A percentile compares a stretch with the other conserved stretches of the same genome.
These are phyloP conservation scores for Ensete glaucum DNA, from an alignment of 176 grass and related monocot genomes.

Conservation along the genomic window DNA sequence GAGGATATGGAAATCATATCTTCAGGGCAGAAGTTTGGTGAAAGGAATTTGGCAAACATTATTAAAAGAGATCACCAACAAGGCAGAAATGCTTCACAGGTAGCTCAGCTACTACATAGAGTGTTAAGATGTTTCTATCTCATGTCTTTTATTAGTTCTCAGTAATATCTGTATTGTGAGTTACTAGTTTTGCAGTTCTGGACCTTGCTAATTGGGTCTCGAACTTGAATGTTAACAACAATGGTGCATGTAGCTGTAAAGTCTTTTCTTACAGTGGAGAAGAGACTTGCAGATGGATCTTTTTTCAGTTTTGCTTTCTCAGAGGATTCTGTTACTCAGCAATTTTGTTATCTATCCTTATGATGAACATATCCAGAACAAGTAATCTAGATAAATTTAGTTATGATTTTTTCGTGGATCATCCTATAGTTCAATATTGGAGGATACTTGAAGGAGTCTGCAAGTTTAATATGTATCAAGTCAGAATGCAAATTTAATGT, in stretches of 20 bases:
- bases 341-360: background rate
- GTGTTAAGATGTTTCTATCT: background rate
- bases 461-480: background rate
- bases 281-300: background rate
- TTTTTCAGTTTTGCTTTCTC: background rate
- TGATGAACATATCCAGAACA: background rate
- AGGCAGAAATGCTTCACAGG: constrained; percentile 51
- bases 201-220: too few relatives aligned
- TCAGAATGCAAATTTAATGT: background rate
- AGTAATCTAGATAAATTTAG: too few relatives aligned
- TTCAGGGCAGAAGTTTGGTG: constrained; percentile 65
- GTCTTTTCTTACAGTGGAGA: background rate
- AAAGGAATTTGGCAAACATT: constrained; percentile 82
- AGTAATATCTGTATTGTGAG: background rate
- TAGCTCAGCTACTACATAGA: constrained; percentile 49
- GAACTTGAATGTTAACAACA: too few relatives aligned
- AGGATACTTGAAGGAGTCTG: background rate
- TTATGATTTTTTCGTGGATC: background rate
- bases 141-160: background rate
- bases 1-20: constrained; percentile 66
- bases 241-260: too few relatives aligned
- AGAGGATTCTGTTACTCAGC: background rate
- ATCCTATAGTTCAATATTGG: background rate
- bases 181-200: background rate
- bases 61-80: constrained; percentile 49